Evolutionary conservation across 1,139 yeast genomes (phyloP).

Genomic region (Geotrichum siamense): DNA sequence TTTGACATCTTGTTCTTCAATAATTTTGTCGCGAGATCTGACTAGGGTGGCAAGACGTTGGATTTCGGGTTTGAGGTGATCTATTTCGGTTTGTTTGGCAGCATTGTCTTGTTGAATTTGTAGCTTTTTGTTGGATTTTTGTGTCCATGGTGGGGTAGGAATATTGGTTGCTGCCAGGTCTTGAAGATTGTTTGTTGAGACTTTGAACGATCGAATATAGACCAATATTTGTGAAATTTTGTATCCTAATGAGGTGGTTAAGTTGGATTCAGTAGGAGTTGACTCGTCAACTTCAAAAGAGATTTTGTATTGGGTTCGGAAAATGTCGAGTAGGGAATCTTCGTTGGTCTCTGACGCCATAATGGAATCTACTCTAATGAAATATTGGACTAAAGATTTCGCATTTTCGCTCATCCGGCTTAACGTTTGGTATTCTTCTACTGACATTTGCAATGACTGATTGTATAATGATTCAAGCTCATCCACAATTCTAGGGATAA

Average conservation of each 20-base stretch:
- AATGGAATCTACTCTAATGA: neutral
- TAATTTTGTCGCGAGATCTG: constrained; percentile 34
- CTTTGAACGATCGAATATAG: neutral
- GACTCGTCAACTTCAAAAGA: neutral
- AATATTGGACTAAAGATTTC: constrained; percentile 10
- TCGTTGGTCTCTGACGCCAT: neutral
- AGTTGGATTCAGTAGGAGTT: neutral
- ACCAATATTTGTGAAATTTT: neutral
- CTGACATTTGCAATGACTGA: constrained; percentile 3
- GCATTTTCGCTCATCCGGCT: constrained; percentile 8
- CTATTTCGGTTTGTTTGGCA: constrained; percentile 24
- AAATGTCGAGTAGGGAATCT: neutral
- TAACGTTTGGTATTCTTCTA: constrained; percentile 7
- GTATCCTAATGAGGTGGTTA: neutral
- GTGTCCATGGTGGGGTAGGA: constrained; percentile 24
- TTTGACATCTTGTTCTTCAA: constrained; percentile 43
- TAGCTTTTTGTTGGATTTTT: constrained; percentile 20
- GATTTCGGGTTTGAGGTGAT: constrained; percentile 23
- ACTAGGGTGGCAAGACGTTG: constrained; percentile 25
- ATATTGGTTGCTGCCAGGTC: constrained; percentile 1
- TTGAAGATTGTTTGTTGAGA: too few relatives aligned
- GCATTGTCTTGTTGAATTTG: constrained; percentile 20
- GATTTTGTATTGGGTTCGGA: neutral
- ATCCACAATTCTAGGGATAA: constrained; percentile 12
- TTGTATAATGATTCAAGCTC: constrained; percentile 13